These are phyloP conservation scores for Lachancea quebecensis DNA, from an alignment of 805 yeast genomes.

Conservation along the genomic window DNA sequence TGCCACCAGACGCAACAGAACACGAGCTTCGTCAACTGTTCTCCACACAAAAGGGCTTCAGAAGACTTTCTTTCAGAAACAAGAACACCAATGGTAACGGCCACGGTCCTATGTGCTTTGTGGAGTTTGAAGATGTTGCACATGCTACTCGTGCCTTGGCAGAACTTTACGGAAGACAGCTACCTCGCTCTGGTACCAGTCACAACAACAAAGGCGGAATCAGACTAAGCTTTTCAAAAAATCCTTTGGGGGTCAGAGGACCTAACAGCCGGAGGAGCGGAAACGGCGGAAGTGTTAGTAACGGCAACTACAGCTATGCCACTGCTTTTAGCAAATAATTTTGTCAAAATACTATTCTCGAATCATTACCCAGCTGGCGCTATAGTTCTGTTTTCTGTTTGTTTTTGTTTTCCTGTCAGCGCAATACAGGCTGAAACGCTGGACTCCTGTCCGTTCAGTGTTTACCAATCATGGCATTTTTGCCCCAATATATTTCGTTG, in stretches of 20 bases:
- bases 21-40: slow-evolving; percentile 83
- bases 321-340: slow-evolving; percentile 10
- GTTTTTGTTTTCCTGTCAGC: neutral
- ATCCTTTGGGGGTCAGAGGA: slow-evolving; percentile 95
- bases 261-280: slow-evolving; percentile 41
- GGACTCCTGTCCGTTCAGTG: neutral
- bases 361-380: neutral
- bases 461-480: too few relatives aligned
- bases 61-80: slow-evolving; percentile 85
- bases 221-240: slow-evolving; percentile 86
- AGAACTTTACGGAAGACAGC: slow-evolving; percentile 85
- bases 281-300: slow-evolving; percentile 10
- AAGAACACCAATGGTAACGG: slow-evolving; percentile 45
- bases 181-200: slow-evolving; percentile 69
- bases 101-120: slow-evolving; percentile 99
- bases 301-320: slow-evolving; percentile 15
- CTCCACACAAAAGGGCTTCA: slow-evolving; percentile 85
- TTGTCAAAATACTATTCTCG: neutral
- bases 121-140: slow-evolving; percentile 93
- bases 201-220: slow-evolving; percentile 77
- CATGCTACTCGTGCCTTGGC: slow-evolving; percentile 91
- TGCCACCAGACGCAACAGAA: slow-evolving; percentile 96
- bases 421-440: neutral
- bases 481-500: too few relatives aligned
- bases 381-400: neutral